Conservation (phyloP, 1,284 basidiomycete genomes). For the Pisolithus thermaeus region DNA sequence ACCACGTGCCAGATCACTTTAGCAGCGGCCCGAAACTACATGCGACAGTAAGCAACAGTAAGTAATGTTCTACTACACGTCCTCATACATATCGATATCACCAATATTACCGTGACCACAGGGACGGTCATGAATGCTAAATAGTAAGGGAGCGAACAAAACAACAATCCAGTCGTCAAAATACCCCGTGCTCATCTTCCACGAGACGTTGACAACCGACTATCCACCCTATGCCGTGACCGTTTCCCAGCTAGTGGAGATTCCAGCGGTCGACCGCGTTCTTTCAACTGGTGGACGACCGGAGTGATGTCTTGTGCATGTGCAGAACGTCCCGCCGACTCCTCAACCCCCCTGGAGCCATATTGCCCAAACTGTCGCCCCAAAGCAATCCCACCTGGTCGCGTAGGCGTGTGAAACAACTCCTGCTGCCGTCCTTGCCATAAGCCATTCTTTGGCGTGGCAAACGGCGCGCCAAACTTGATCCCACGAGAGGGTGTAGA, state of each 20-base stretch:
- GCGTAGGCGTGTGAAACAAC: slow-evolving; percentile 46
- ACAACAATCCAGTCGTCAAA: not conserved
- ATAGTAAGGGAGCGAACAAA: not conserved
- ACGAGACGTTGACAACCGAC: slow-evolving; percentile 8
- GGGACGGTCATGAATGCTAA: not conserved
- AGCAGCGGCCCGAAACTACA: too few relatives aligned
- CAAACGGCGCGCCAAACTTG: slow-evolving; percentile 47
- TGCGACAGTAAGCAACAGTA: too few relatives aligned
- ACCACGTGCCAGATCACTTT: too few relatives aligned
- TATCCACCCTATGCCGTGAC: slow-evolving; percentile 15
- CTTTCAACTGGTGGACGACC: slow-evolving; percentile 15
- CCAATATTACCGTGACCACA: not conserved
- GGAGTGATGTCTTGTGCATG: slow-evolving; percentile 20
- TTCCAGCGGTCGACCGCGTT: slow-evolving; percentile 20
- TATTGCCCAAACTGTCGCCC: slow-evolving; percentile 7
- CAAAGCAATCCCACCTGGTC: slow-evolving; percentile 13
- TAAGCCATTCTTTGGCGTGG: slow-evolving; percentile 50
- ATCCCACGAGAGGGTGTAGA: slow-evolving; percentile 70
- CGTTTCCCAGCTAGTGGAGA: slow-evolving; percentile 25
- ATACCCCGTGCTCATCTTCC: not conserved
- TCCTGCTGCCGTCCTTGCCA: slow-evolving; percentile 38
- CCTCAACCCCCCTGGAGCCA: slow-evolving; percentile 16
- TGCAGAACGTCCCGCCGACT: slow-evolving; percentile 3
- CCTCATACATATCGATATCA: not conserved
- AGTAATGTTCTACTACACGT: not conserved